phyloP scores from a whole-genome alignment of 208 protist species.

The Trypanosoma congolense region DNA sequence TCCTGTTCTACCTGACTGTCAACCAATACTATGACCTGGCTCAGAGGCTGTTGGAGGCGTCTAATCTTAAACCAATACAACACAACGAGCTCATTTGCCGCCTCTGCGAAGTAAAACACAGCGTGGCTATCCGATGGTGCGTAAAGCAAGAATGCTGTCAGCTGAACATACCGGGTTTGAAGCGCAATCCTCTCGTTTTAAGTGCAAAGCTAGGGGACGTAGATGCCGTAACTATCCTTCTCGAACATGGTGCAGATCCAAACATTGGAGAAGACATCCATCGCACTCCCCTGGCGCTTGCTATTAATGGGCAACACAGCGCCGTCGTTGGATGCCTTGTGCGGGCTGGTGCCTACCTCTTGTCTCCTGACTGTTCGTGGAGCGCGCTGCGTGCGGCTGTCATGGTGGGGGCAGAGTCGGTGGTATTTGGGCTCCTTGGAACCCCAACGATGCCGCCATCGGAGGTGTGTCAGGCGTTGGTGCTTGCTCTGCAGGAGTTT shows the following conservation, averaged over 20 bases:
- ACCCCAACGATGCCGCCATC: constrained; percentile 17
- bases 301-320: constrained; percentile 36
- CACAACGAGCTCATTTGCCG: constrained; percentile 54
- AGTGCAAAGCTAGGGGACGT: constrained; percentile 42
- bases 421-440: constrained; percentile 49
- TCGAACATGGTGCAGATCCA: constrained; percentile 37
- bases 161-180: constrained; percentile 20
- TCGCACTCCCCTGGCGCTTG: constrained; percentile 28
- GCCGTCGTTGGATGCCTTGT: constrained; percentile 40
- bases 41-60: constrained; percentile 21
- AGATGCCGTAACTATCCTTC: constrained; percentile 32
- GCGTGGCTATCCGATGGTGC: constrained; percentile 55
- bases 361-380: constrained; percentile 30
- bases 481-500: constrained; percentile 29
- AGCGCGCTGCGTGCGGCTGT: constrained; percentile 44
- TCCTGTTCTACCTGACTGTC: constrained; percentile 40
- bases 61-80: constrained; percentile 18
- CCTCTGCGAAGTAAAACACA: constrained; percentile 26
- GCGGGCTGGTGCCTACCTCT: constrained; percentile 28
- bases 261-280: constrained; percentile 17
- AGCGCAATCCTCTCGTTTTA: constrained; percentile 31
- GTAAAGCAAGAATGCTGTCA: constrained; percentile 36
- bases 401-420: constrained; percentile 27
- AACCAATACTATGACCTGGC: constrained; percentile 33
- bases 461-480: constrained; percentile 36